Evolutionary conservation across 176 grass and related monocot species (phyloP).

Genomic region (Ensete glaucum): DNA sequence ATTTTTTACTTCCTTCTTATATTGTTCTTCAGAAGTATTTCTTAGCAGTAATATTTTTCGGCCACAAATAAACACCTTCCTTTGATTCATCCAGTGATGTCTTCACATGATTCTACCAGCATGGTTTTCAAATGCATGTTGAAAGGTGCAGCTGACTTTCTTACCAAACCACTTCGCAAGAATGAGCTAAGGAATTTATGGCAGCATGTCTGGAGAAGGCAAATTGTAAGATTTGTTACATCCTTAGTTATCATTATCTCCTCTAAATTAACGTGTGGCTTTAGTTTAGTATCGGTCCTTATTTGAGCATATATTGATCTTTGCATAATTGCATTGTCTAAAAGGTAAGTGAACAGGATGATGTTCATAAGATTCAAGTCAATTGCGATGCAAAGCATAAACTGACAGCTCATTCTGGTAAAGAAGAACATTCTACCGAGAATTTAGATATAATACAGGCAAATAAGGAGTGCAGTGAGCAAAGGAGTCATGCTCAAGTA

Average conservation of each 20-base stretch:
- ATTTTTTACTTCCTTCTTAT: slow-evolving; percentile 1
- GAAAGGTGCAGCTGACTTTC: slow-evolving; percentile 93
- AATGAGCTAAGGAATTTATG: slow-evolving; percentile 89
- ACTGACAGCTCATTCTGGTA: slow-evolving; percentile 7
- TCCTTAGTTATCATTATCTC: neutral
- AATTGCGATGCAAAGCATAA: slow-evolving; percentile 27
- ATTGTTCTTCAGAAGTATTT: neutral
- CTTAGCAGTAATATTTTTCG: neutral
- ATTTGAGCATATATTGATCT: slow-evolving; percentile 12
- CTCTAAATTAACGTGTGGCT: neutral
- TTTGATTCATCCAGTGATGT: slow-evolving; percentile 80
- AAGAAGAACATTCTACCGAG: slow-evolving; percentile 21
- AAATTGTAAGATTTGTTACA: slow-evolving; percentile 46
- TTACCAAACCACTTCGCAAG: slow-evolving; percentile 90
- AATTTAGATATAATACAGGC: slow-evolving; percentile 17
- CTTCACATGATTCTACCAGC: slow-evolving; percentile 87
- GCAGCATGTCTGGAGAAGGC: slow-evolving; percentile 99
- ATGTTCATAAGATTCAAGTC: slow-evolving; percentile 37
- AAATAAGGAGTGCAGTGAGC: slow-evolving; percentile 66
- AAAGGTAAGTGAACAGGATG: slow-evolving; percentile 48
- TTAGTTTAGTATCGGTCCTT: neutral
- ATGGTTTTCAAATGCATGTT: slow-evolving; percentile 99
- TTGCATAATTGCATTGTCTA: slow-evolving; percentile 7
- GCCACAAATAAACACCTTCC: neutral
- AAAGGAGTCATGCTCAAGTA: slow-evolving; percentile 96